Base-by-base conservation (phyloP, 768 basidiomycete species). In the Phaeotremella fagi region DNA sequence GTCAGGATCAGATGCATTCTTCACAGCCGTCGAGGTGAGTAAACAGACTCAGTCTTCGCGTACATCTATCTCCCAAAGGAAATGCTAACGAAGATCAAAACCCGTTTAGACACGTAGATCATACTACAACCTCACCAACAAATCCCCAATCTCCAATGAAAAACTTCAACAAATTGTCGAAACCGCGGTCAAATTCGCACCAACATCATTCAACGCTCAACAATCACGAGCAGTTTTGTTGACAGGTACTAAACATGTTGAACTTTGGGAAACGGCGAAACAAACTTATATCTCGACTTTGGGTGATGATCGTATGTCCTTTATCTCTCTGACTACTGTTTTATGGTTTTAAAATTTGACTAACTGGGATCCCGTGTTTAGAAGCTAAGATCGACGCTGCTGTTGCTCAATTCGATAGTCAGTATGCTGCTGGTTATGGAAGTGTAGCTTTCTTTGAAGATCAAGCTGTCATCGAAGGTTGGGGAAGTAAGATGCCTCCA, bases 371-470 rank as follows among this genome's bases (percentile, higher is more conserved):
- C 31, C 31, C 31, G n/a, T 16, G 31, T 33, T 7, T 18, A 41
- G 50, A 48, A 22, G 38, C 12, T 12, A 41, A 41, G 42, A 59
- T 53, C 25, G 33, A 45, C 20, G 46, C 51, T 2, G 43, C 54
- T 5, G 56, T 55, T 23, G 46, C 57, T 42, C 64, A 67, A 41
- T 54, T 73, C 36, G 55, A 60, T 36, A 50, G 16, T 50, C 51
- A 59, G 9, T 74, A 70, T 52, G 51, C 57, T 37, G 55, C 59
- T 9, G 74, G 66, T 3, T 64, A 71, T 51, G 76, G 76, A 24
- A 75, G 75, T 22, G 66, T 77, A 45, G 48, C 75, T 22, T 67
- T 76, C 61, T 75, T 75, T 50, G 73, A 74, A 29, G 76, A 77
- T 57, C 58, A 74, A 47, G 63, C 63, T 31, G 70, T 66, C 15